Evolutionary conservation across 2,329 filamentous ascomycete species (phyloP), one percentile per base, ranked within the genome.

Genomic region (Ophidiomyces ophidiicola): DNA sequence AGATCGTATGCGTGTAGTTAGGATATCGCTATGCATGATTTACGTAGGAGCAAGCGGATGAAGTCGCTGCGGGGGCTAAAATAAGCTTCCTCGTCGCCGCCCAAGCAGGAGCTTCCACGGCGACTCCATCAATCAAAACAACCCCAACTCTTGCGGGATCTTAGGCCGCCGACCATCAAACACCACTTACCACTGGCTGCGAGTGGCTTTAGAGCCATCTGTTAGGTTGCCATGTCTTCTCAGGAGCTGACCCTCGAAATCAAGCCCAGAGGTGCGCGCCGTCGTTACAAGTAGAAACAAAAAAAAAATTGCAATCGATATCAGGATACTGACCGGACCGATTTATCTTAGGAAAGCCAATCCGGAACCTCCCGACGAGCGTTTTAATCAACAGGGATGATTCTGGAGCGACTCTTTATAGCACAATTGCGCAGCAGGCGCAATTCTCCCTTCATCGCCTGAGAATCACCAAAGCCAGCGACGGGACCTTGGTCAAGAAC

Each of bases 381-480:
- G 61, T 74, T 45, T 67, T 61, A 38, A 61, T 78, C 43, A 58
- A 65, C 40, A 55, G 68, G 37, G 61, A 69, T 51, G 69, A 68
- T 39, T 65, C 68, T 23, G 63, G 66, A 15, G 60, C 67, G 36
- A 68, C 76, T 43, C 64, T 80, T 38, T 78, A 80, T 57, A 58
- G 63, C 37, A 61, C 66, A 38, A 63, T 81, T 36, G 70, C 76
- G 20, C 58, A 62, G 39, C 61, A 67, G 39, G 68, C 74, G 23
- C 64, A 66, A 8, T 68, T 69, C 51, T 71, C 72, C 3, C 58
- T 73, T 29, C 69, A 80, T 52, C 72, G 76, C 18, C 56, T 81
- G 43, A 68, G 76, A 42, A 66, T 81, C 47, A 80, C 76, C 31
- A 79, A 78, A 53, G 74, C 69, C 44, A 74, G 69, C 47, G 76